A percentile compares a stretch with the other conserved stretches of the same genome.
phyloP scores from a whole-genome alignment of 2,329 filamentous ascomycete species.

The Diaporthe capsici region DNA sequence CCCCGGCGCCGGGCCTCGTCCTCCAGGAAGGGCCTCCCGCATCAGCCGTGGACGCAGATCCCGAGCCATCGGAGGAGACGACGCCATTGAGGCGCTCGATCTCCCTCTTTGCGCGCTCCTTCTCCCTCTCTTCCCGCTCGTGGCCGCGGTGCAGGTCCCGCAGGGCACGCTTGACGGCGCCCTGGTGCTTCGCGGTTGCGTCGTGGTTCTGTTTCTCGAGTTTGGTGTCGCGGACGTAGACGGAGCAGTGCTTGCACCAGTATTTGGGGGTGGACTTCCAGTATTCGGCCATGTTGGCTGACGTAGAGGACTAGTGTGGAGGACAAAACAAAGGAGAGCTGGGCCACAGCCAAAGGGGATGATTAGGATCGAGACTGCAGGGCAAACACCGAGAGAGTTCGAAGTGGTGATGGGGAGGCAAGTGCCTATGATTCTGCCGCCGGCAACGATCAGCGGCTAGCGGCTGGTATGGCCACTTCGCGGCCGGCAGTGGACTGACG shows the following conservation, averaged over 20 bases:
- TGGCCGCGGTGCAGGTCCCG: constrained; percentile 89
- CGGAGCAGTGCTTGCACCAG: constrained; percentile 98
- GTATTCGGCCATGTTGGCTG: constrained; percentile 85
- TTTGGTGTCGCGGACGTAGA: constrained; percentile 91
- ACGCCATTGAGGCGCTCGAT: constrained; percentile 88
- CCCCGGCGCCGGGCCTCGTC: background rate
- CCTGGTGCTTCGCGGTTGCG: constrained; percentile 86
- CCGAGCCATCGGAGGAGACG: constrained; percentile 62
- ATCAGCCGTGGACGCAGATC: constrained; percentile 54
- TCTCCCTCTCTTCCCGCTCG: constrained; percentile 84
- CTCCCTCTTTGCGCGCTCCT: constrained; percentile 86
- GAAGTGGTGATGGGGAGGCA: background rate
- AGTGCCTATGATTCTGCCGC: background rate
- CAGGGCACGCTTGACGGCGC: constrained; percentile 88
- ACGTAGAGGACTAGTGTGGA: background rate
- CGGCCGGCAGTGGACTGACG: background rate
- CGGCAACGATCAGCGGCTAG: background rate
- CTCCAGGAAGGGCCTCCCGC: constrained; percentile 49
- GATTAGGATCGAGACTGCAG: background rate
- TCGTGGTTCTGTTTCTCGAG: constrained; percentile 93
- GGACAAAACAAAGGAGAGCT: background rate
- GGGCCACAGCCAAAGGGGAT: background rate
- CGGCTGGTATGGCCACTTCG: too few species aligned
- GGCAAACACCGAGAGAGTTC: background rate
- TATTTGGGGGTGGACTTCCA: constrained; percentile 99